Conservation (phyloP, 139 green algal genomes). For the Asterochloris erici region DNA sequence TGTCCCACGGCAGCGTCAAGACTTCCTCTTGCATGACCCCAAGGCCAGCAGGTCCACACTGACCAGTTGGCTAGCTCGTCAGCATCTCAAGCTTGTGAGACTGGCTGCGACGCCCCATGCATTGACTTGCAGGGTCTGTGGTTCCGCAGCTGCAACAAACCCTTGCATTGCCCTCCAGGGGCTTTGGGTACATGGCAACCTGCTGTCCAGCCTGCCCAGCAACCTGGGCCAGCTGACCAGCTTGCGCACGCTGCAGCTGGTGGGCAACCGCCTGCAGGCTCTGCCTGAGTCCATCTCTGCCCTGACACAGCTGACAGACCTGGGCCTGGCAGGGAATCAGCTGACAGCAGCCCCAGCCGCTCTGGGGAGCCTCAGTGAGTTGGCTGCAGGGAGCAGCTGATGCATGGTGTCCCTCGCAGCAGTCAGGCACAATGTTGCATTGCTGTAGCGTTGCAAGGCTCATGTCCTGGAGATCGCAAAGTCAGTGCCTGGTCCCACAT, state of each 20-base stretch:
- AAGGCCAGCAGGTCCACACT: too few relatives aligned
- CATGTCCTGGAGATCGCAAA: too few relatives aligned
- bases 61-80: too few relatives aligned
- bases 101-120: not conserved
- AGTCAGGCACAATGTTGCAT: too few relatives aligned
- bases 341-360: slow-evolving; percentile 45
- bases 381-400: too few relatives aligned
- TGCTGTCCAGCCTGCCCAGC: slow-evolving; percentile 50
- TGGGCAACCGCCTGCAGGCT: slow-evolving; percentile 43
- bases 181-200: slow-evolving; percentile 69
- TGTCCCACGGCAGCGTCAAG: too few relatives aligned
- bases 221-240: slow-evolving; percentile 42
- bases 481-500: too few relatives aligned
- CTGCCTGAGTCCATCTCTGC: slow-evolving; percentile 40
- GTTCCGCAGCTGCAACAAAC: too few relatives aligned
- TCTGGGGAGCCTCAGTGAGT: slow-evolving; percentile 38
- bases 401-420: too few relatives aligned
- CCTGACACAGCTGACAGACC: slow-evolving; percentile 34
- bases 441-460: too few relatives aligned
- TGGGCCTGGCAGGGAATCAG: slow-evolving; percentile 63
- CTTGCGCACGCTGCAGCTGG: slow-evolving; percentile 50
- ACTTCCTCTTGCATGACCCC: too few relatives aligned
- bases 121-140: slow-evolving; percentile 1
- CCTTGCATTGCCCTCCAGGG: slow-evolving; percentile 4
- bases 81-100: too few relatives aligned